phyloP scores from a whole-genome alignment of 805 yeast species.

The Lachancea mirantina region DNA sequence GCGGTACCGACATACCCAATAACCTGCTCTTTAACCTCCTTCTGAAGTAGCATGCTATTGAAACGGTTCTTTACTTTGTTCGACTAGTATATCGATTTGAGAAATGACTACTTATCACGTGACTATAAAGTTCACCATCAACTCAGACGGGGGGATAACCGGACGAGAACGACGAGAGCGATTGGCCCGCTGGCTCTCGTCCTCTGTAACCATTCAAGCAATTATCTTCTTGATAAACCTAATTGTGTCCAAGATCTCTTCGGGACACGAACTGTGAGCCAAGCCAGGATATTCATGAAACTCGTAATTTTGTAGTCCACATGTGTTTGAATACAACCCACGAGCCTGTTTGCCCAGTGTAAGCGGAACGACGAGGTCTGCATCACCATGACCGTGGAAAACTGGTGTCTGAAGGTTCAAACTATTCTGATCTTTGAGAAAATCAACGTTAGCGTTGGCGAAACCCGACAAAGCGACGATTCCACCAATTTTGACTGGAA shows the following conservation, averaged over 20 bases:
- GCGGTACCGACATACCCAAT: conserved; percentile 27
- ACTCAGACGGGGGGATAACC: too few species aligned
- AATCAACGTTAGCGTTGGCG: conserved; percentile 33
- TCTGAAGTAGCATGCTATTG: background rate
- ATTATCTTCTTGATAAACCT: conserved; percentile 35
- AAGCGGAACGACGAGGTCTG: conserved; percentile 57
- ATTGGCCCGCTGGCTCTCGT: too few species aligned
- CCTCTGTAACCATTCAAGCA: too few species aligned
- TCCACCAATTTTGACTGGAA: conserved; percentile 68
- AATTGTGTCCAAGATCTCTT: conserved; percentile 54
- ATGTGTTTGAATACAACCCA: conserved; percentile 34
- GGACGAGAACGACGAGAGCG: too few species aligned
- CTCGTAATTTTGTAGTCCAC: conserved; percentile 40
- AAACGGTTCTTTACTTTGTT: too few species aligned
- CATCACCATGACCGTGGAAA: conserved; percentile 83
- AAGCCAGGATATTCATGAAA: conserved; percentile 56
- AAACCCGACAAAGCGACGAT: conserved; percentile 74
- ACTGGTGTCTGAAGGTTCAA: conserved; percentile 61
- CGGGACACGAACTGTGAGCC: conserved; percentile 59
- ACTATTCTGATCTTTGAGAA: conserved; percentile 21
- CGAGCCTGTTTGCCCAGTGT: conserved; percentile 32
- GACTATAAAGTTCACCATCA: too few species aligned
- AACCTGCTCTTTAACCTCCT: background rate
- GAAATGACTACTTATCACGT: too few species aligned
- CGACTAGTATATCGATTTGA: too few species aligned